phyloP scores from a whole-genome alignment of 1,139 yeast genomes.

The Saccharomyces hybrid region DNA sequence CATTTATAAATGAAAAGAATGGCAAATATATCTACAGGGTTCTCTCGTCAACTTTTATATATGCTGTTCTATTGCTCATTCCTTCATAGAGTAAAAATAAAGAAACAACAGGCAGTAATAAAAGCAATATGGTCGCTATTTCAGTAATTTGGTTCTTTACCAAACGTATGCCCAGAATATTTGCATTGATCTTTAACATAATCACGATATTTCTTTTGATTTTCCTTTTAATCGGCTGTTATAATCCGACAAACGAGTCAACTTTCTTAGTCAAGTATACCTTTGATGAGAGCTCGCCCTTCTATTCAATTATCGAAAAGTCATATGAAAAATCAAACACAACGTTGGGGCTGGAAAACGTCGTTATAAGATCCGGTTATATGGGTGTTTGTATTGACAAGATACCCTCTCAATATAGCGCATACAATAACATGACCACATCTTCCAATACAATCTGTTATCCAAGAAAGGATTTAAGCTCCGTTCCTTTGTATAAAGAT shows the following conservation, averaged over 20 bases:
- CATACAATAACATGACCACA: slow-evolving; percentile 9
- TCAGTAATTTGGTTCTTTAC: slow-evolving; percentile 17
- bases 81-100: background rate
- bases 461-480: slow-evolving; percentile 20
- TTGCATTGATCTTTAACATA: slow-evolving; percentile 22
- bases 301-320: slow-evolving; percentile 21
- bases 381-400: slow-evolving; percentile 29
- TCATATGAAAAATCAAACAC: slow-evolving; percentile 16
- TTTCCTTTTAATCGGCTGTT: slow-evolving; percentile 28
- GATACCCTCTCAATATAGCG: slow-evolving; percentile 19
- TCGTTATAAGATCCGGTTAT: slow-evolving; percentile 25
- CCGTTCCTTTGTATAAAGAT: slow-evolving; percentile 21
- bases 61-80: too few relatives aligned
- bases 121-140: slow-evolving; percentile 10
- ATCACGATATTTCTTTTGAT: slow-evolving; percentile 24
- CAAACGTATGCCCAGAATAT: slow-evolving; percentile 26
- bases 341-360: slow-evolving; percentile 21
- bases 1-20: too few relatives aligned
- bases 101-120: background rate
- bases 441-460: slow-evolving; percentile 17
- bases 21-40: too few relatives aligned
- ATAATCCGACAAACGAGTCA: slow-evolving; percentile 19
- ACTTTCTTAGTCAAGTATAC: slow-evolving; percentile 23
- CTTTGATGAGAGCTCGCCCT: slow-evolving; percentile 23
- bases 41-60: too few relatives aligned